phyloP scores from a whole-genome alignment of 768 basidiomycete species.

The Coprinopsis cinerea region DNA sequence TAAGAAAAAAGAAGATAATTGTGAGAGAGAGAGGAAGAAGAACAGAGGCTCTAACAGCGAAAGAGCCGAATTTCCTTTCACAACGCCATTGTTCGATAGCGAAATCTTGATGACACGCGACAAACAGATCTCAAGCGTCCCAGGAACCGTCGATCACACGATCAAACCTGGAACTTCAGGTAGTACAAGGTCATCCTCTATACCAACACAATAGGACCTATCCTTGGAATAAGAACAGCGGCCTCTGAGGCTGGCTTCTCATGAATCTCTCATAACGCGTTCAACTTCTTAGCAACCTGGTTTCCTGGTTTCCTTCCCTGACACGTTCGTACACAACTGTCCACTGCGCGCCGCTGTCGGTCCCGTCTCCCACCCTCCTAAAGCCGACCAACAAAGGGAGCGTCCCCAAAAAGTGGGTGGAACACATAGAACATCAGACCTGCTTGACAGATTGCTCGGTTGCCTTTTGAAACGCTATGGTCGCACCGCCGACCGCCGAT shows the following conservation, averaged over 20 bases:
- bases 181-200: neutral
- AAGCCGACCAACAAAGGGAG: too few species aligned
- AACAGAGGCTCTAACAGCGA: neutral
- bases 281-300: slow-evolving; percentile 17
- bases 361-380: too few species aligned
- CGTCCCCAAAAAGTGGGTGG: too few species aligned
- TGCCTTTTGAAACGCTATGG: too few species aligned
- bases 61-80: neutral
- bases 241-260: neutral
- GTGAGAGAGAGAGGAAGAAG: neutral
- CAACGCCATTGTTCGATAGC: slow-evolving; percentile 6
- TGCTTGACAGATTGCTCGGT: too few species aligned
- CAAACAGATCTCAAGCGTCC: slow-evolving; percentile 4
- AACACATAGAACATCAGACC: too few species aligned
- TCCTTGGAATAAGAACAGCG: slow-evolving; percentile 23
- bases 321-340: too few species aligned
- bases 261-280: slow-evolving; percentile 4
- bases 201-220: neutral
- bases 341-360: too few species aligned
- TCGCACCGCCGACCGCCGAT: too few species aligned
- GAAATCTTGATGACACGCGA: slow-evolving; percentile 7
- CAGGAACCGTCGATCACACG: slow-evolving; percentile 12
- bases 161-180: neutral
- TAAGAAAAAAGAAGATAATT: too few species aligned
- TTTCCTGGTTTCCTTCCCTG: neutral